Conservation (phyloP, 805 yeast species). For the Jamesozyma jinghongensis region DNA sequence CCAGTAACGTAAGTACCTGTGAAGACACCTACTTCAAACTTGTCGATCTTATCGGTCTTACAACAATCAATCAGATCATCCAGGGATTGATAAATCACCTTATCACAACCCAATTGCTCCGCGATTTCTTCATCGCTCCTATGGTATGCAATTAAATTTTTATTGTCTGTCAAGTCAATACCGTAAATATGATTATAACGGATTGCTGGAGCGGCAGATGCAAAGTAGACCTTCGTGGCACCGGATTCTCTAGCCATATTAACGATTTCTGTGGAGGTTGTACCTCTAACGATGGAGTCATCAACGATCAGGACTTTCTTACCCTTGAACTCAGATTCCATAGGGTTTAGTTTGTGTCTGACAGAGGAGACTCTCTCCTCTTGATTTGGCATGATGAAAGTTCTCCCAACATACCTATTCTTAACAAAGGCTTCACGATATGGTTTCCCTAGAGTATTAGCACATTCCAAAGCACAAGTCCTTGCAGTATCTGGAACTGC, state of each 20-base stretch:
- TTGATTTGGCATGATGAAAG: constrained; percentile 98
- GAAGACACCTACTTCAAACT: constrained; percentile 94
- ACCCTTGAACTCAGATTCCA: constrained; percentile 84
- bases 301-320: constrained; percentile 85
- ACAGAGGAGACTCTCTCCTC: constrained; percentile 88
- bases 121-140: constrained; percentile 70
- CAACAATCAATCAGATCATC: constrained; percentile 81
- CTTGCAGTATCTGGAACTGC: constrained; percentile 99
- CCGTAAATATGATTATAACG: constrained; percentile 94
- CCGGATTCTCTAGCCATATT: constrained; percentile 99
- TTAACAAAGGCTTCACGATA: constrained; percentile 97
- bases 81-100: constrained; percentile 78
- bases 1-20: constrained; percentile 96
- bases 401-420: constrained; percentile 93
- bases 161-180: constrained; percentile 92
- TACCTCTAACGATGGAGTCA: constrained; percentile 96
- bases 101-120: constrained; percentile 76
- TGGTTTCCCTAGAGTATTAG: constrained; percentile 68
- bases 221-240: constrained; percentile 88
- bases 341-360: constrained; percentile 89
- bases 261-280: constrained; percentile 92
- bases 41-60: constrained; percentile 34
- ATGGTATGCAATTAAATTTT: constrained; percentile 82
- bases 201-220: constrained; percentile 98
- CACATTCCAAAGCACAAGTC: constrained; percentile 87